phyloP scores from a whole-genome alignment of 306 rosid genomes.

The Castanea mollissima region DNA sequence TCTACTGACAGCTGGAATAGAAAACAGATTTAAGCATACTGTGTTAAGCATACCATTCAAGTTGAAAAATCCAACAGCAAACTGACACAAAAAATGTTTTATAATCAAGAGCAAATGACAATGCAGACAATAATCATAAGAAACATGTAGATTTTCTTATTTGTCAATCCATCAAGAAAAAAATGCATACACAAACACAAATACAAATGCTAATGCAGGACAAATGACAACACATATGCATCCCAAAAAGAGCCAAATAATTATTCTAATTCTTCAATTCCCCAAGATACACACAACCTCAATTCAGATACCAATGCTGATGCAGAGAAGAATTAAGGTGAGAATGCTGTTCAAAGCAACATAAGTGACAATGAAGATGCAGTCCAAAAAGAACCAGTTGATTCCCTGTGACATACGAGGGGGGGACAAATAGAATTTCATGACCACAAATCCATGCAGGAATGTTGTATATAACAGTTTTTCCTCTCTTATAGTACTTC shows the following conservation, averaged over 20 bases:
- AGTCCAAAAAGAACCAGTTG: slow-evolving; percentile 20
- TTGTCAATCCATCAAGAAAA: slow-evolving; percentile 42
- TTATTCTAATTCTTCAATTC: slow-evolving; percentile 7
- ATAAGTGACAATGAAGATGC: slow-evolving; percentile 30
- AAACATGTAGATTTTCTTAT: slow-evolving; percentile 44
- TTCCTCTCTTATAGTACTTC: no score
- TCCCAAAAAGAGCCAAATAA: not conserved
- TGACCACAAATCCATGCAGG: no score
- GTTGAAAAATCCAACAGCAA: slow-evolving; percentile 27
- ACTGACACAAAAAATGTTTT: slow-evolving; percentile 31
- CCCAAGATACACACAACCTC: slow-evolving; percentile 19
- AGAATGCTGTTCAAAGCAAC: slow-evolving; percentile 33
- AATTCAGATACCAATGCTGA: not conserved
- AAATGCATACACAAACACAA: no score
- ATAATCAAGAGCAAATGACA: slow-evolving; percentile 36
- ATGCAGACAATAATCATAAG: slow-evolving; percentile 34
- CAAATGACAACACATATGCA: no score
- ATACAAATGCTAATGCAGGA: no score
- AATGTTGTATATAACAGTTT: no score
- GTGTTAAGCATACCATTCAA: slow-evolving; percentile 13
- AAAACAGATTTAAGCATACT: not conserved
- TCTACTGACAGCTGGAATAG: not conserved
- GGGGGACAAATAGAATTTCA: no score
- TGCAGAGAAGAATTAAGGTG: slow-evolving; percentile 18
- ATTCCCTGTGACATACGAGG: no score